Evolutionary conservation across 2,329 filamentous ascomycete species (phyloP).

Genomic region (Hortaea sp.): DNA sequence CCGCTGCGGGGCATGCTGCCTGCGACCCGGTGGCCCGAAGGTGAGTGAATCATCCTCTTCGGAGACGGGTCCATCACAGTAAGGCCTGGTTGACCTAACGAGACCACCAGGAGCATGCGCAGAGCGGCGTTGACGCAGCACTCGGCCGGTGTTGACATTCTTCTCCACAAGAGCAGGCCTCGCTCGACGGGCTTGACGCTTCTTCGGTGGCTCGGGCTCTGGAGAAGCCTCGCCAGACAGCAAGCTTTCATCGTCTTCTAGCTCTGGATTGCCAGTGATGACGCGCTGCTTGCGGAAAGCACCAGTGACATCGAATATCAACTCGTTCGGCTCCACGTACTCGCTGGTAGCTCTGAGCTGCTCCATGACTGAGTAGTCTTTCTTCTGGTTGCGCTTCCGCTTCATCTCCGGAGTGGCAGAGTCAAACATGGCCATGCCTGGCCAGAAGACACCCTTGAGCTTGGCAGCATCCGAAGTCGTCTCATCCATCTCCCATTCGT

Average conservation of each 20-base stretch:
- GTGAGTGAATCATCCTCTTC: constrained; percentile 24
- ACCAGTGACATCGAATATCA: constrained; percentile 46
- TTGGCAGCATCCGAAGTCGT: constrained; percentile 30
- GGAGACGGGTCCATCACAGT: constrained; percentile 20
- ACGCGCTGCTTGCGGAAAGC: constrained; percentile 32
- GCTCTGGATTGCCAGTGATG: constrained; percentile 36
- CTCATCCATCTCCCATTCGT: constrained; percentile 12
- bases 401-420: constrained; percentile 64
- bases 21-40: constrained; percentile 13
- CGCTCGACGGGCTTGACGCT: constrained; percentile 12
- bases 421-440: constrained; percentile 75
- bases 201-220: constrained; percentile 18
- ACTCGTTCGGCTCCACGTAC: constrained; percentile 53
- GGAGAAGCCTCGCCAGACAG: constrained; percentile 23
- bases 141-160: constrained; percentile 17
- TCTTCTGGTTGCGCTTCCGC: constrained; percentile 67
- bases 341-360: constrained; percentile 56
- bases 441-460: constrained; percentile 65
- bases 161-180: constrained; percentile 17
- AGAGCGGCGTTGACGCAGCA: constrained; percentile 8
- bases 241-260: constrained; percentile 25
- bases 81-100: constrained; percentile 13
- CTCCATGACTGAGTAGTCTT: constrained; percentile 59
- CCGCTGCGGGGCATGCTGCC: constrained; percentile 20
- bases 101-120: constrained; percentile 6